Conservation (phyloP, 140 eudicot species). For the Stevia rebaudiana region DNA sequence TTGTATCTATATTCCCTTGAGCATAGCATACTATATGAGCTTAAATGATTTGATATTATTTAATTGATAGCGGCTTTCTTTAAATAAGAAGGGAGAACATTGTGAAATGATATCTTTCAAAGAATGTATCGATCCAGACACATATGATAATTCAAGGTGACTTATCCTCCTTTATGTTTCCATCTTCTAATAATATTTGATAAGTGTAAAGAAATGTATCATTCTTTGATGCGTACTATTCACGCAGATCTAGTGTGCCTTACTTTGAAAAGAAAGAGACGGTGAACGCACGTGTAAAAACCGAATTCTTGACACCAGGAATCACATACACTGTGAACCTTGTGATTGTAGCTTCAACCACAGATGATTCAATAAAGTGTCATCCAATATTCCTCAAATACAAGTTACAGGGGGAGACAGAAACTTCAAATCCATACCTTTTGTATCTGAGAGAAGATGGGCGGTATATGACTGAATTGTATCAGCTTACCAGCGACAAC, state of each 20-base stretch:
- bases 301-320: background rate
- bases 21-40: background rate
- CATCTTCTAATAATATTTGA: background rate
- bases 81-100: slow-evolving; percentile 1
- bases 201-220: background rate
- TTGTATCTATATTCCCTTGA: background rate
- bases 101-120: background rate
- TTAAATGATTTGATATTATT: background rate
- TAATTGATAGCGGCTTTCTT: slow-evolving; percentile 2
- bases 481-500: slow-evolving; percentile 5
- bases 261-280: background rate
- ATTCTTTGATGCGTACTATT: background rate
- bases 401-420: slow-evolving; percentile 5
- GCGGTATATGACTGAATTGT: slow-evolving; percentile 11
- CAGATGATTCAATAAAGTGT: background rate
- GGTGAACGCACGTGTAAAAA: background rate
- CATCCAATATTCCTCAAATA: background rate
- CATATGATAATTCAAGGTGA: background rate
- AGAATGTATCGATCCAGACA: background rate
- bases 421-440: background rate
- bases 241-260: slow-evolving; percentile 5
- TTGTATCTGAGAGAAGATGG: background rate
- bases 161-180: background rate
- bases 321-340: slow-evolving; percentile 16
- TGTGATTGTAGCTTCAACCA: background rate